Evolutionary conservation across 2,329 filamentous ascomycete species (phyloP), one percentile per base, ranked within the genome.

Genomic region (Corniculantispora saksenae): DNA sequence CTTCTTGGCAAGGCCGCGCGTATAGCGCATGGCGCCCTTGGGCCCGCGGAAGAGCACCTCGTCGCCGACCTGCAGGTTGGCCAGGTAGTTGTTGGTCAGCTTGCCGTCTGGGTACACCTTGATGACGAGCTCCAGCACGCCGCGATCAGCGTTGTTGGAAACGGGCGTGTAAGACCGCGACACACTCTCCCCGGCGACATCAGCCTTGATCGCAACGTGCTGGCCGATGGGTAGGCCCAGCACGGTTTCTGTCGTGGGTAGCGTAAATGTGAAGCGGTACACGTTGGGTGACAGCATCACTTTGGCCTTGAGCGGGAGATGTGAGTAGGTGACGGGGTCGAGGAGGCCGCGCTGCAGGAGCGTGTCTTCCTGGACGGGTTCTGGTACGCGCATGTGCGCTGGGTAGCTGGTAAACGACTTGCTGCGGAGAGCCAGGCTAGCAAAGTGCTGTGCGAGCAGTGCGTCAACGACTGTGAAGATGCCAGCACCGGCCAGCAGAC

Each of bases 181-280:
- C 10, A 87, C 79, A 0, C 74, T 69, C 66, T 82, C 74, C 7
- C 80, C 82, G 48, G 82, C 75, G 13, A 86, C 71, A 2, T 72
- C 74, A 2, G 82, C 82, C 62, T 79, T 79, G 65, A 87, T 83
- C 51, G 83, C 78, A 4, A 87, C 79, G 67, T 87, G 85, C 69
- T 87, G 84, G 7, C 85, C 85, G 9, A 82, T 84, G 0, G 85
- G 85, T 10, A 88, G 77, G 2, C 85, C 84, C 2, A 86, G 78
- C 0, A 84, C 75, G 2, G 79, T 78, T 10, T 72, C 69, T 0
- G 73, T 68, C 0, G 74, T 76, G 0, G 85, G 84, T 2, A 87
- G 77, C 29, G 77, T 72, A 47, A 87, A 86, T 7, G 77, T 73
- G 13, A 84, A 76, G 25, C 78, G 78, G 71, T 80, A 84, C 6